Evolutionary conservation across 2,329 filamentous ascomycete species (phyloP).

Genomic region (Graphiopsis chlorocephala): DNA sequence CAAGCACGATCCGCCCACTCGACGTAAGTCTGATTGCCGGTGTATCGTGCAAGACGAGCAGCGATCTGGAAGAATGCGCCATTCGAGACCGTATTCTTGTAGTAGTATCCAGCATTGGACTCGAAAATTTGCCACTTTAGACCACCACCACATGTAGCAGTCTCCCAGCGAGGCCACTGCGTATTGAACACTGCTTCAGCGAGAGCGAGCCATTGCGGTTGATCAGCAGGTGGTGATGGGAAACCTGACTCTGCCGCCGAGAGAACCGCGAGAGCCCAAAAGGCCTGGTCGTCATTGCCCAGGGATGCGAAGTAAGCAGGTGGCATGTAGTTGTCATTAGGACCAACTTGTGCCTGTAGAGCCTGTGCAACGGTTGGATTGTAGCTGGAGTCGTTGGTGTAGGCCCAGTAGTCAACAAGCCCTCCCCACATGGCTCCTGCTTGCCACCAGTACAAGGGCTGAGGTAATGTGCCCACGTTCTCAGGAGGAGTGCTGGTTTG

Average conservation of each 20-base stretch:
- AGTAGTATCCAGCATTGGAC: conserved; percentile 65
- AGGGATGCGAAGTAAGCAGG: conserved; percentile 34
- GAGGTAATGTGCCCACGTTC: conserved; percentile 40
- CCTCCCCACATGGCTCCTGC: conserved; percentile 40
- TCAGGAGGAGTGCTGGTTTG: conserved; percentile 28
- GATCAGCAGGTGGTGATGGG: conserved; percentile 57
- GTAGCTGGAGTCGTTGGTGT: conserved; percentile 46
- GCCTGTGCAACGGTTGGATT: conserved; percentile 41
- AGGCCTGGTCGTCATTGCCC: conserved; percentile 63
- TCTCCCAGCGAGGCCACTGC: conserved; percentile 70
- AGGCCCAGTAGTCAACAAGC: conserved; percentile 45
- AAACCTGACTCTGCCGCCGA: conserved; percentile 74
- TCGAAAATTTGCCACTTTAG: conserved; percentile 83
- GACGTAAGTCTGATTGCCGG: conserved; percentile 73
- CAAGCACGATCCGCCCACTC: conserved; percentile 71
- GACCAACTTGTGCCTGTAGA: conserved; percentile 43
- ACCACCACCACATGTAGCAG: conserved; percentile 65
- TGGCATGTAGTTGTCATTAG: conserved; percentile 44
- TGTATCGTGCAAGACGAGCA: conserved; percentile 72
- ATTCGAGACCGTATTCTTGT: conserved; percentile 59
- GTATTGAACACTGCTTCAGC: conserved; percentile 79
- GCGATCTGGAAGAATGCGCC: conserved; percentile 58
- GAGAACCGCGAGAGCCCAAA: conserved; percentile 83
- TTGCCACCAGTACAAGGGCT: conserved; percentile 50
- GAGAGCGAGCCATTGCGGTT: conserved; percentile 69